A percentile compares a stretch with the other conserved stretches of the same genome.
These are phyloP conservation scores for Colletotrichum sojae DNA, from an alignment of 2,329 filamentous ascomycete genomes.

Conservation along the genomic window DNA sequence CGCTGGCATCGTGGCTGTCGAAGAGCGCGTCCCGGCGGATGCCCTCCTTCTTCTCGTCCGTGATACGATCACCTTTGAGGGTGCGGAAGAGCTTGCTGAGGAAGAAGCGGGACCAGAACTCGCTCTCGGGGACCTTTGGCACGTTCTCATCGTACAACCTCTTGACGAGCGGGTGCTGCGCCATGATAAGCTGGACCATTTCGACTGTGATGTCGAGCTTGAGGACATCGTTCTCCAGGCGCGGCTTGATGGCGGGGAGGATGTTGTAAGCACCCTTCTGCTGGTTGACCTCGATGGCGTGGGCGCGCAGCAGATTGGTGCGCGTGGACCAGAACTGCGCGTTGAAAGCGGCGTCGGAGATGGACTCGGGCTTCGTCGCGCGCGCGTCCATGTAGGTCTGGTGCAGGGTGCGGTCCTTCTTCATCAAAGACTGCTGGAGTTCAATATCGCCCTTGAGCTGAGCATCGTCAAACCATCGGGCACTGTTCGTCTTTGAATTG, in stretches of 20 bases:
- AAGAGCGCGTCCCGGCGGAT: conserved; percentile 75
- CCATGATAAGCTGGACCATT: conserved; percentile 93
- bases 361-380: conserved; percentile 85
- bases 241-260: conserved; percentile 88
- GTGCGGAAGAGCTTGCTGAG: conserved; percentile 91
- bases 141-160: conserved; percentile 95
- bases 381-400: conserved; percentile 91
- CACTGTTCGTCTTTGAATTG: conserved; percentile 65
- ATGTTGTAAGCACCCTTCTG: conserved; percentile 94
- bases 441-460: conserved; percentile 83
- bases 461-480: conserved; percentile 85
- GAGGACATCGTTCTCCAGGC: conserved; percentile 79
- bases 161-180: conserved; percentile 91
- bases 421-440: conserved; percentile 90
- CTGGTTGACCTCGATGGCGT: conserved; percentile 91
- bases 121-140: conserved; percentile 80
- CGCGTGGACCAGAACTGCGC: conserved; percentile 95
- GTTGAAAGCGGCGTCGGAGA: conserved; percentile 86
- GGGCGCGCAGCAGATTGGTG: conserved; percentile 86
- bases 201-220: conserved; percentile 90
- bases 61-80: conserved; percentile 88
- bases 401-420: conserved; percentile 80
- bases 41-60: conserved; percentile 77
- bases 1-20: conserved; percentile 86
- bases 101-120: conserved; percentile 97